Percentiles rank a stretch among this genome's conserved stretches.
These are phyloP conservation scores for Aureobasidium pullulans DNA, from an alignment of 2,329 filamentous ascomycete species.

Conservation along the genomic window DNA sequence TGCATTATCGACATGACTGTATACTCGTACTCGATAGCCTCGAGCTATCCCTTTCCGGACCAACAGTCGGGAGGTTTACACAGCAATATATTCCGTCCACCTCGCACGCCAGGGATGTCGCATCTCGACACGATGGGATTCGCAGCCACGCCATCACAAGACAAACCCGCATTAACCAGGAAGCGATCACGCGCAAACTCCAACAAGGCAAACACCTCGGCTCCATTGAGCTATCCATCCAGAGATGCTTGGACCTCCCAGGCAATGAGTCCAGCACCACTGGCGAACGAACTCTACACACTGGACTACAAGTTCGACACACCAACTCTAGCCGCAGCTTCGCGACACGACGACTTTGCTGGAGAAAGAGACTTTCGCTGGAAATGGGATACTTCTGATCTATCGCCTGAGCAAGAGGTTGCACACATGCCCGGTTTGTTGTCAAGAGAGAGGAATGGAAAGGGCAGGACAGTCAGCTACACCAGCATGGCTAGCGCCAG, in stretches of 20 bases:
- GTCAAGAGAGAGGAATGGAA: slow-evolving; percentile 30
- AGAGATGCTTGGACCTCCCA: neutral
- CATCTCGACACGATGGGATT: neutral
- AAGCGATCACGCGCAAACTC: slow-evolving; percentile 11
- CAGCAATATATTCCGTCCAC: slow-evolving; percentile 13
- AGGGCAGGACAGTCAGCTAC: slow-evolving; percentile 10
- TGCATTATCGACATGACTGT: neutral
- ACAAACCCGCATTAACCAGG: slow-evolving; percentile 3
- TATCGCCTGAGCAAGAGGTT: slow-evolving; percentile 3
- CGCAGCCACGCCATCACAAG: slow-evolving; percentile 6
- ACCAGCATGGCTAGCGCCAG: slow-evolving; percentile 13
- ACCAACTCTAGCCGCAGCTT: slow-evolving; percentile 32
- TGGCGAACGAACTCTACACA: slow-evolving; percentile 46
- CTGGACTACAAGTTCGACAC: slow-evolving; percentile 45
- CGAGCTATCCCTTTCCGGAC: slow-evolving; percentile 5
- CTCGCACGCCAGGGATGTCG: slow-evolving; percentile 1
- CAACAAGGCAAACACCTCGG: slow-evolving; percentile 6
- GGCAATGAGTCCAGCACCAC: slow-evolving; percentile 19
- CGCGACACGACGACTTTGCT: slow-evolving; percentile 23
- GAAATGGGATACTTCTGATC: slow-evolving; percentile 18
- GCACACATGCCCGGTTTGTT: slow-evolving; percentile 21
- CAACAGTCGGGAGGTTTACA: neutral
- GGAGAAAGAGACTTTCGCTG: slow-evolving; percentile 24
- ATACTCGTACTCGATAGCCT: slow-evolving; percentile 5
- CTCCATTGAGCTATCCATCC: neutral